phyloP scores from a whole-genome alignment of 768 basidiomycete genomes.

The Pseudohyphozyma bogoriensis region DNA sequence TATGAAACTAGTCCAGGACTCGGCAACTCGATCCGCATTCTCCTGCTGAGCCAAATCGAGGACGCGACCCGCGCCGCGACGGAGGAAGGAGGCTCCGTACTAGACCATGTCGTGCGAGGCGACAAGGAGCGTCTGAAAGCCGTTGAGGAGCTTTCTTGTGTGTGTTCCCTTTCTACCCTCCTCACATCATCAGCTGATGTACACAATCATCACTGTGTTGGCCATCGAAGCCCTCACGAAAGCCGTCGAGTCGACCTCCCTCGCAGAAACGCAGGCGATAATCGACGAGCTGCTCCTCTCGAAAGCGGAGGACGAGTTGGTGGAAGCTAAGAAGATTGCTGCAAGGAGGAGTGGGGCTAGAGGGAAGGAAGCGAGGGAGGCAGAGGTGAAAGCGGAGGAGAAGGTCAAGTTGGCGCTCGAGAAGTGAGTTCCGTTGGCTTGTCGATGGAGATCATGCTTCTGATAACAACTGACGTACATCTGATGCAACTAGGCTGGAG shows the following conservation, averaged over 20 bases:
- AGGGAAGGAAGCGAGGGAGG: conserved; percentile 43
- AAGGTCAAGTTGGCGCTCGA: conserved; percentile 6
- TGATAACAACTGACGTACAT: background rate
- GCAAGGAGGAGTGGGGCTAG: conserved; percentile 49
- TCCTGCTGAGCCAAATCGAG: conserved; percentile 44
- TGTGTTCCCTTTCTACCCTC: too few species aligned
- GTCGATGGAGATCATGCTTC: background rate
- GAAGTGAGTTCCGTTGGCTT: conserved; percentile 1
- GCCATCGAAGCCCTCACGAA: conserved; percentile 31
- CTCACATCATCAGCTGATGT: too few species aligned
- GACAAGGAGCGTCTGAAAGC: conserved; percentile 41
- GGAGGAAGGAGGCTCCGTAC: conserved; percentile 31
- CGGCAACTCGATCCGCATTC: conserved; percentile 42
- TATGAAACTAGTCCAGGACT: too few species aligned
- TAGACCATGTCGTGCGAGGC: conserved; percentile 45
- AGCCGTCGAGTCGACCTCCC: conserved; percentile 30
- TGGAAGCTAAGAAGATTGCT: conserved; percentile 45
- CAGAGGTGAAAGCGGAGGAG: conserved; percentile 15
- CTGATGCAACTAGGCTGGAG: background rate
- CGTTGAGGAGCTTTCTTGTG: conserved; percentile 32
- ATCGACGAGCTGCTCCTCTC: conserved; percentile 23
- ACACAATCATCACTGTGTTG: too few species aligned
- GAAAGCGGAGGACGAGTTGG: conserved; percentile 32
- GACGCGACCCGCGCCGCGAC: conserved; percentile 28
- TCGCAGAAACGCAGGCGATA: conserved; percentile 19